Evolutionary conservation across 2,329 filamentous ascomycete species (phyloP).

Genomic region (Plenodomus tracheiphilus): DNA sequence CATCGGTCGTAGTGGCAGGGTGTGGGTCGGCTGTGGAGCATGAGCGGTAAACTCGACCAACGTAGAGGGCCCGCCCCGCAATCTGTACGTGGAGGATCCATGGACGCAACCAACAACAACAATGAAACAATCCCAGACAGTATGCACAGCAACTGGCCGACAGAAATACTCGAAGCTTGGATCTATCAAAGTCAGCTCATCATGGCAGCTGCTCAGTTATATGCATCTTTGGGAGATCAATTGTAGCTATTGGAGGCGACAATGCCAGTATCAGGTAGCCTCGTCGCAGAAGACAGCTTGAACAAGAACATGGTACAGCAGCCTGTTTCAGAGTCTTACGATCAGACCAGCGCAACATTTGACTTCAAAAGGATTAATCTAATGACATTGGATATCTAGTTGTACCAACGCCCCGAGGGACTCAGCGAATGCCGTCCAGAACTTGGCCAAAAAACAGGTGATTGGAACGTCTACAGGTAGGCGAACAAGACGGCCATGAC

Average conservation of each 20-base stretch:
- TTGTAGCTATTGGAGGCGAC: too few relatives aligned
- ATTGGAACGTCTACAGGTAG: slow-evolving; percentile 23
- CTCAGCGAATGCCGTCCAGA: background rate
- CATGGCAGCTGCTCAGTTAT: too few relatives aligned
- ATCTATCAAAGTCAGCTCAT: too few relatives aligned
- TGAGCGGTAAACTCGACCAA: background rate
- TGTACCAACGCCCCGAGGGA: background rate
- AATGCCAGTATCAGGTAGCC: too few relatives aligned
- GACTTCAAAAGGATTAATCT: background rate
- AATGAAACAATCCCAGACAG: too few relatives aligned
- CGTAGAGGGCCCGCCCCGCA: background rate
- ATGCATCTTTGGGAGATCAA: too few relatives aligned
- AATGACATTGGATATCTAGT: background rate
- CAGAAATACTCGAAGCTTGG: too few relatives aligned
- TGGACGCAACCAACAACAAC: too few relatives aligned
- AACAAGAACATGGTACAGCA: background rate
- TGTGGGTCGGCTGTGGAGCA: background rate
- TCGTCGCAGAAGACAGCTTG: too few relatives aligned
- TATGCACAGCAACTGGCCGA: too few relatives aligned
- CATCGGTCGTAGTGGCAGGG: background rate
- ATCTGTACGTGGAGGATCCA: background rate
- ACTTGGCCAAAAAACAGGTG: background rate
- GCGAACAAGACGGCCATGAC: slow-evolving; percentile 33
- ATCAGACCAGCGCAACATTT: too few relatives aligned
- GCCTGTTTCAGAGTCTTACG: too few relatives aligned